Percentiles rank a stretch among this genome's conserved stretches.
These are phyloP conservation scores for Dryas octopetala DNA, from an alignment of 306 rosid genomes.

Conservation along the genomic window DNA sequence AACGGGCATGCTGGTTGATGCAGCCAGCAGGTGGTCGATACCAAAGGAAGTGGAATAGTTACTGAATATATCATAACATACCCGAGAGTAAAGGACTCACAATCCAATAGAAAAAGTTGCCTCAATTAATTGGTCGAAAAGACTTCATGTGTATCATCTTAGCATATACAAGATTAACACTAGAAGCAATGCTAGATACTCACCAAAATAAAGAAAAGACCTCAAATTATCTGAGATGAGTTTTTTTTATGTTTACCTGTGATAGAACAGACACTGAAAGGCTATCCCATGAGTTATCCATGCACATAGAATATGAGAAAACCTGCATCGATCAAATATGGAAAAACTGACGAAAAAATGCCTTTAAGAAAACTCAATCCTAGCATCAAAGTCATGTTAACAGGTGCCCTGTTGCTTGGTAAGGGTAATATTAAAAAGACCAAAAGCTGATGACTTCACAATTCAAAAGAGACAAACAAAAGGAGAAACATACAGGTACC, in stretches of 20 bases:
- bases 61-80: background rate
- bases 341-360: constrained; percentile 20
- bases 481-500: background rate
- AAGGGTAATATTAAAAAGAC: constrained; percentile 2
- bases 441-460: constrained; percentile 3
- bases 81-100: background rate
- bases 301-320: constrained; percentile 72
- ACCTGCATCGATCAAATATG: constrained; percentile 59
- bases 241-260: constrained; percentile 55
- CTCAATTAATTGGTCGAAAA: background rate
- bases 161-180: background rate
- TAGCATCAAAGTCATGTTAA: background rate
- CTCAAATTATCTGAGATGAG: background rate
- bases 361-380: background rate
- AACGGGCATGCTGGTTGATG: background rate
- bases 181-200: constrained; percentile 6
- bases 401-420: background rate
- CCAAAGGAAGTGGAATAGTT: background rate
- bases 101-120: background rate
- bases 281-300: constrained; percentile 76
- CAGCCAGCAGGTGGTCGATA: background rate
- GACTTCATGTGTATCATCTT: background rate
- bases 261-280: constrained; percentile 70
- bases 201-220: background rate
- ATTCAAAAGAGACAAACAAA: background rate